These are phyloP conservation scores for Decorospora gaudefroyi DNA, from an alignment of 2,329 filamentous ascomycete species.

Conservation along the genomic window DNA sequence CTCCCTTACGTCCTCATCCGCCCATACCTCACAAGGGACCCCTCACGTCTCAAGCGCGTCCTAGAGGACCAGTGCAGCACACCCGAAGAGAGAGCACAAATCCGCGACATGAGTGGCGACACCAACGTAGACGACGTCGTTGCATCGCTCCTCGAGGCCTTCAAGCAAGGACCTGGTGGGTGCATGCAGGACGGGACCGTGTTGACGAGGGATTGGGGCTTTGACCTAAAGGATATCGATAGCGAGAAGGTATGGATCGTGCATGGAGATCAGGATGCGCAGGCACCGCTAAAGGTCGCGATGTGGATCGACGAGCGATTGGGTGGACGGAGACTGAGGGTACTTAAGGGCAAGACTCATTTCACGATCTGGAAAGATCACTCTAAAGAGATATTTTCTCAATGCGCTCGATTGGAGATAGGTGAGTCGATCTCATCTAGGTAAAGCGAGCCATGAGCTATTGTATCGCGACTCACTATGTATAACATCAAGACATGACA, in stretches of 20 bases:
- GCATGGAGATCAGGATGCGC: slow-evolving; percentile 29
- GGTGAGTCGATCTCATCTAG: too few relatives aligned
- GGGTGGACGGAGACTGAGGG: slow-evolving; percentile 24
- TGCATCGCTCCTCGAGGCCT: slow-evolving; percentile 22
- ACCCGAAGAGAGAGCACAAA: slow-evolving; percentile 25
- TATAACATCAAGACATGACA: too few relatives aligned
- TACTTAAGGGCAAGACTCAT: slow-evolving; percentile 27
- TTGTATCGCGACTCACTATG: too few relatives aligned
- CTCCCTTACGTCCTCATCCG: slow-evolving; percentile 17
- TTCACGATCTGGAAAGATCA: slow-evolving; percentile 30
- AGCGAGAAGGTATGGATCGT: slow-evolving; percentile 22
- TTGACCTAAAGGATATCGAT: slow-evolving; percentile 23
- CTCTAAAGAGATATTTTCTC: slow-evolving; percentile 27
- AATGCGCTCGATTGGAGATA: too few relatives aligned
- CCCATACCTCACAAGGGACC: slow-evolving; percentile 23
- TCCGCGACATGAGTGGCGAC: slow-evolving; percentile 15
- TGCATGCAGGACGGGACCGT: slow-evolving; percentile 22
- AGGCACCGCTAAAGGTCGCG: slow-evolving; percentile 21
- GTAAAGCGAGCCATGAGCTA: too few relatives aligned
- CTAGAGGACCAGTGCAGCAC: slow-evolving; percentile 27
- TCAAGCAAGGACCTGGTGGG: slow-evolving; percentile 22
- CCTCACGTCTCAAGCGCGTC: slow-evolving; percentile 23
- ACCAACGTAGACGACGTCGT: slow-evolving; percentile 23
- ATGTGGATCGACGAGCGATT: slow-evolving; percentile 27
- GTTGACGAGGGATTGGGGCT: slow-evolving; percentile 26